Evolutionary conservation across 2,329 filamentous ascomycete species (phyloP), one percentile per base, ranked within the genome.

Genomic region (Microdochium paspali): DNA sequence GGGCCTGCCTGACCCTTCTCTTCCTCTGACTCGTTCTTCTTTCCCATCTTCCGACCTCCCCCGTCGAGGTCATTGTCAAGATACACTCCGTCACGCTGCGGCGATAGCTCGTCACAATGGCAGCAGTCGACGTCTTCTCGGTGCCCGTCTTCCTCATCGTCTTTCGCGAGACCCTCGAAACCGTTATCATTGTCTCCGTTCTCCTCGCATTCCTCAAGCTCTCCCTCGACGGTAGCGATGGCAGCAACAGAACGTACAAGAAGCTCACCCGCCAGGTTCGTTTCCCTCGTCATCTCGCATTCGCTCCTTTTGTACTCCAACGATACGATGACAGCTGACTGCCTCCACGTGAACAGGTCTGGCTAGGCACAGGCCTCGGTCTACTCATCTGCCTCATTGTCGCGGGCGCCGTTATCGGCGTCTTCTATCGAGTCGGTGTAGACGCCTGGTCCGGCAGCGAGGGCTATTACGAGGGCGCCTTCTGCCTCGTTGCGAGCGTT

Each of bases 201-300:
- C 72, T 95, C 30, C 77, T 95, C 35, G 81, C 88, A 20, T 94
- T 93, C 62, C 70, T 94, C 49, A 93, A 91, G 65, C 86, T 93
- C 63, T 87, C 84, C 3, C 76, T 94, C 31, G 18, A 40, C 35
- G 35, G 35, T 12, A 10, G n/a, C 18, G 35, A 40, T 40, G 35
- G 35, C 35, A 18, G 13, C 35, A 9, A 40, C 35, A 40, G 23
- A 12, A 40, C 35, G 3, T 40, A 40, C 35, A 40, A 40, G 35
- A 40, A 40, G 18, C 35, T 40, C 35, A 40, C 35, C 35, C 3
- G 35, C 3, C 35, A 40, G 35, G 35, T 40, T 21, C 10, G 12
- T 28, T 28, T 28, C 26, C 26, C 13, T 7, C 26, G 26, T 7
- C 26, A 13, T 28, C 26, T 28, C 26, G n/a, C n/a, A n/a, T n/a